Base-by-base conservation (phyloP, 352 stramenopile genomes). In the Pythium rhizo-oryzae region DNA sequence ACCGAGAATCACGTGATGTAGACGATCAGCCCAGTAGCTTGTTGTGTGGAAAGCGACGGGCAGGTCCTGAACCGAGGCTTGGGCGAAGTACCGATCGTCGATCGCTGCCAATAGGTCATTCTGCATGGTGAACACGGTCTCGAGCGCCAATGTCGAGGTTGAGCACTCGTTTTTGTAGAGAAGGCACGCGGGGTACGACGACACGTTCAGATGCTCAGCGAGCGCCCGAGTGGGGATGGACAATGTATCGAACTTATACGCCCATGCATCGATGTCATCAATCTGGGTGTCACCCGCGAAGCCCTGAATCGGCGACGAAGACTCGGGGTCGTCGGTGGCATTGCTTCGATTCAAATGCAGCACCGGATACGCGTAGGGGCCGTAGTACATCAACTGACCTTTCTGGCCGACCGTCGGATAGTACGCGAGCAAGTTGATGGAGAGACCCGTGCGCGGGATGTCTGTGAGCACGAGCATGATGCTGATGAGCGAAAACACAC, bases 181-280 rank as follows among this genome's bases (percentile, higher is more conserved):
- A 18, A 74, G 18, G 51, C 67, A 74, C 19, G 55, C 12, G 11
- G 67, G 67, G 28, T 67, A 74, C 2, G 60, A 44, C 18, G 19
- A 16, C 13, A 74, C 61, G 13, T 58, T 35, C 2, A 74, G 56
- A 8, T 66, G 50, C 15, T 59, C 30, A 1, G 61, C 67, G 15
- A 74, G 3, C 9, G 55, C 60, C 16, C 67, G 54, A 9, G 35
- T 37, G 0, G 49, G 11, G 43, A 74, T 66, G 24, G 67, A 74
- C 2, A 74, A 39, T 8, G 66, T 64, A 39, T 72, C 66, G 44
- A 46, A 68, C 21, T 72, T 72, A 44, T 72, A 68, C 35, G 53
- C 6, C 66, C 66, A 72, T 6, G 61, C 2, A 13, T 60, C 59
- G 35, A 57, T 2, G 12, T 54, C 24, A 4, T 54, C 15, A 7